These are phyloP conservation scores for Geotrichum candidum DNA, from an alignment of 1,139 yeast genomes.

Conservation along the genomic window DNA sequence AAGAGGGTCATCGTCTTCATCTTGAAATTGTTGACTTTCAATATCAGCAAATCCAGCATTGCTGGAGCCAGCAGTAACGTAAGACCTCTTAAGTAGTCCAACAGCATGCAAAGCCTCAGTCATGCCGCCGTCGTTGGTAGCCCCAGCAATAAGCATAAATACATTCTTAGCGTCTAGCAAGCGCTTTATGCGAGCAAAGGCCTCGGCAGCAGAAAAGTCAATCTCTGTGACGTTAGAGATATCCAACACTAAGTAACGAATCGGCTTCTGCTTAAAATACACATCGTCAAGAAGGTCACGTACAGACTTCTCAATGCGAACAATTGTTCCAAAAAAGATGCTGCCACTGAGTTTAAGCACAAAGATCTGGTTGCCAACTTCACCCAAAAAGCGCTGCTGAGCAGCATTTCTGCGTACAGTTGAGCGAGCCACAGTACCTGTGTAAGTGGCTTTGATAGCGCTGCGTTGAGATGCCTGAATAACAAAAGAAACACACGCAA, in stretches of 20 bases:
- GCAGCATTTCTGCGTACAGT: conserved; percentile 89
- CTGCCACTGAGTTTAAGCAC: conserved; percentile 83
- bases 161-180: conserved; percentile 65
- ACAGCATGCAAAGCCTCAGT: conserved; percentile 56
- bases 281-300: conserved; percentile 55
- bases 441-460: conserved; percentile 73
- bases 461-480: conserved; percentile 84
- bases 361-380: conserved; percentile 87
- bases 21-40: not conserved
- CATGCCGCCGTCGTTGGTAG: conserved; percentile 57
- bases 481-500: conserved; percentile 89
- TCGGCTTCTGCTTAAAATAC: conserved; percentile 47
- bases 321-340: conserved; percentile 89
- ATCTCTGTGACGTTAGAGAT: conserved; percentile 75
- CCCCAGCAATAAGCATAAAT: conserved; percentile 72
- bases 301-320: conserved; percentile 75
- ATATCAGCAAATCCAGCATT: not conserved
- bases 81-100: conserved; percentile 54
- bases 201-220: conserved; percentile 96
- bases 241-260: conserved; percentile 76
- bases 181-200: conserved; percentile 81
- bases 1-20: conserved; percentile 5
- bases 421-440: conserved; percentile 85
- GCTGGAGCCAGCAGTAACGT: conserved; percentile 29
- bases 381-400: conserved; percentile 76